Percentiles rank a stretch among this genome's conserved stretches.
Evolutionary conservation across 257 asterid genomes (phyloP).

Genomic region (Hygrophila difformis): DNA sequence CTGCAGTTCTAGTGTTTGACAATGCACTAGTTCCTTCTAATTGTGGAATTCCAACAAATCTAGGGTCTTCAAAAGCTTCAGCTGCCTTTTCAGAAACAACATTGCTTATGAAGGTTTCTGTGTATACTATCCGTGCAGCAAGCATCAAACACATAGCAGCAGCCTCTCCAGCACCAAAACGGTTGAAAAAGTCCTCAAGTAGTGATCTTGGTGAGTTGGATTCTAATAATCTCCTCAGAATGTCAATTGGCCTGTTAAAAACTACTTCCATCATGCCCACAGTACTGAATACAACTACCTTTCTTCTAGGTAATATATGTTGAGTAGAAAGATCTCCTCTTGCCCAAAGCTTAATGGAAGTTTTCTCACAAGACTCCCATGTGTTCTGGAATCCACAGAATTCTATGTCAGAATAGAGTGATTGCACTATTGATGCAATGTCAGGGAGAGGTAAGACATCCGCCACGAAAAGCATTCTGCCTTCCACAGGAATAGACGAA

Average conservation of each 20-base stretch:
- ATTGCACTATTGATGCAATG: constrained; percentile 65
- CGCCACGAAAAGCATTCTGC: constrained; percentile 88
- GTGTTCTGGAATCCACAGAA: constrained; percentile 50
- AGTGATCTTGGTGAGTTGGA: constrained; percentile 76
- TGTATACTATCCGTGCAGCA: constrained; percentile 61
- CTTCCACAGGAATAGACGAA: constrained; percentile 79
- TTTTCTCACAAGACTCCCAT: constrained; percentile 65
- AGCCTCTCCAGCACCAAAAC: constrained; percentile 90
- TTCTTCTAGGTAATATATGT: constrained; percentile 85
- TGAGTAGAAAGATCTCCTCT: constrained; percentile 91
- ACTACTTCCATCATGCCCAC: constrained; percentile 98
- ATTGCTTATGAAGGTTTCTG: constrained; percentile 61
- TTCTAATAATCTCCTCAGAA: constrained; percentile 72
- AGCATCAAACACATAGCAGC: constrained; percentile 95
- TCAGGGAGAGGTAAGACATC: constrained; percentile 81
- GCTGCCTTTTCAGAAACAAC: constrained; percentile 90
- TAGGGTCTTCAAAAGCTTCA: constrained; percentile 96
- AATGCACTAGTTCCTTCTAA: constrained; percentile 87
- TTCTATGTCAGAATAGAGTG: constrained; percentile 74
- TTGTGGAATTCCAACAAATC: constrained; percentile 93
- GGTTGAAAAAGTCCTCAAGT: constrained; percentile 81
- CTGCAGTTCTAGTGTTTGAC: constrained; percentile 70
- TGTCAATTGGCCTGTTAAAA: constrained; percentile 85
- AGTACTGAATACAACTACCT: constrained; percentile 80
- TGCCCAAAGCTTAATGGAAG: constrained; percentile 69